These are phyloP conservation scores for Gaertneriomyces semiglobifer DNA, from an alignment of 192 early-diverging fungal species.

Conservation along the genomic window DNA sequence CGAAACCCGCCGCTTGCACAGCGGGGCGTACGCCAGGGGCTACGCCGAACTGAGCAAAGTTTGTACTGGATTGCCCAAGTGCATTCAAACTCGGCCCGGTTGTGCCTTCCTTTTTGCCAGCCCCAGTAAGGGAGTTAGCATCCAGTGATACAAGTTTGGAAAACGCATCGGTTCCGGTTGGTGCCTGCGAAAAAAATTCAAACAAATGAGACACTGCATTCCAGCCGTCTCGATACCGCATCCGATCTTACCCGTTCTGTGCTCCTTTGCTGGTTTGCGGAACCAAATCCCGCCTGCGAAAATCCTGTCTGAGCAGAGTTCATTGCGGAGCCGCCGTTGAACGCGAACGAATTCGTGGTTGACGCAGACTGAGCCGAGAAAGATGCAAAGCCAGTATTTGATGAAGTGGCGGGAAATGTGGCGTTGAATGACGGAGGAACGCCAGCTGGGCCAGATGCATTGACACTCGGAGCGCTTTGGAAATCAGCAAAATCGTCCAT, in stretches of 20 bases:
- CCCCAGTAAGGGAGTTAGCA: slow-evolving; percentile 32
- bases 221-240: neutral
- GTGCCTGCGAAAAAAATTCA: neutral
- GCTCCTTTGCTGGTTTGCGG: neutral
- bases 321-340: slow-evolving; percentile 4
- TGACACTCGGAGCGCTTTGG: slow-evolving; percentile 22
- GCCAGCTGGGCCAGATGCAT: neutral
- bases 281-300: no score
- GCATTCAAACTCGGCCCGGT: slow-evolving; percentile 42
- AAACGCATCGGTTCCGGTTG: slow-evolving; percentile 35
- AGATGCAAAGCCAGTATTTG: slow-evolving; percentile 7
- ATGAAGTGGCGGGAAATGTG: slow-evolving; percentile 13
- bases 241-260: no score
- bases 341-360: neutral
- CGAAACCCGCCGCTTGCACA: no score
- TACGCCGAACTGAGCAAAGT: slow-evolving; percentile 1
- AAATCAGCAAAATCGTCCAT: slow-evolving; percentile 36
- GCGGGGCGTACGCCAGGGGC: no score
- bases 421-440: neutral
- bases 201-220: neutral
- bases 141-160: slow-evolving; percentile 46
- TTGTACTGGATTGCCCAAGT: slow-evolving; percentile 4
- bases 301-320: neutral
- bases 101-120: slow-evolving; percentile 30
- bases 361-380: neutral